Conservation (phyloP, 352 stramenopile species). For the Globisporangium echinulatum region DNA sequence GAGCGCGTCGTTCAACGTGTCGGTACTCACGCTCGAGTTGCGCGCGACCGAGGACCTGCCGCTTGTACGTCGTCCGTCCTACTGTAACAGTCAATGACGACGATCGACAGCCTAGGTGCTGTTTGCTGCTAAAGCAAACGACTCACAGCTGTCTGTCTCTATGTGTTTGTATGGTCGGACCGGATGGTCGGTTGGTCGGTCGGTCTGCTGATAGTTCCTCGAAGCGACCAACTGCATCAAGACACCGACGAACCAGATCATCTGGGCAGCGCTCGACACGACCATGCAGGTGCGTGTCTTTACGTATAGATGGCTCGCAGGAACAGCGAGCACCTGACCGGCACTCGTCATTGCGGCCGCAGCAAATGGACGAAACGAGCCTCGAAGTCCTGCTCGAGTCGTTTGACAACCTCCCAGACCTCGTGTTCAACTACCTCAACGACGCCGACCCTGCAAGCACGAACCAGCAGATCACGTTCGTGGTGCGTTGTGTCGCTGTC, state of each 20-base stretch:
- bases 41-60: conserved; percentile 61
- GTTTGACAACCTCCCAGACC: conserved; percentile 83
- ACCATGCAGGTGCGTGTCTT: conserved; percentile 67
- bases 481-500: conserved; percentile 34
- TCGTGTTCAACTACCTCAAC: conserved; percentile 83
- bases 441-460: conserved; percentile 52
- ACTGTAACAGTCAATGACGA: no score
- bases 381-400: conserved; percentile 72
- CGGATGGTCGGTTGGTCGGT: no score
- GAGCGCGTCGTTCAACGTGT: conserved; percentile 66
- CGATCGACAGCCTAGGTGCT: no score
- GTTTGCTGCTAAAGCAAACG: no score
- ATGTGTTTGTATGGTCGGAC: no score
- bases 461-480: conserved; percentile 68
- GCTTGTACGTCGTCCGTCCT: conserved; percentile 27
- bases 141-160: no score
- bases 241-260: conserved; percentile 63
- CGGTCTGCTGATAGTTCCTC: conserved; percentile 43
- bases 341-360: background rate
- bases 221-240: conserved; percentile 68
- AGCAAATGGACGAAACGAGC: conserved; percentile 80
- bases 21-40: conserved; percentile 61
- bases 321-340: no score
- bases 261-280: conserved; percentile 79
- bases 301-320: no score